phyloP scores from a whole-genome alignment of 495 filamentous ascomycete species.

The Cryomyces antarcticus region DNA sequence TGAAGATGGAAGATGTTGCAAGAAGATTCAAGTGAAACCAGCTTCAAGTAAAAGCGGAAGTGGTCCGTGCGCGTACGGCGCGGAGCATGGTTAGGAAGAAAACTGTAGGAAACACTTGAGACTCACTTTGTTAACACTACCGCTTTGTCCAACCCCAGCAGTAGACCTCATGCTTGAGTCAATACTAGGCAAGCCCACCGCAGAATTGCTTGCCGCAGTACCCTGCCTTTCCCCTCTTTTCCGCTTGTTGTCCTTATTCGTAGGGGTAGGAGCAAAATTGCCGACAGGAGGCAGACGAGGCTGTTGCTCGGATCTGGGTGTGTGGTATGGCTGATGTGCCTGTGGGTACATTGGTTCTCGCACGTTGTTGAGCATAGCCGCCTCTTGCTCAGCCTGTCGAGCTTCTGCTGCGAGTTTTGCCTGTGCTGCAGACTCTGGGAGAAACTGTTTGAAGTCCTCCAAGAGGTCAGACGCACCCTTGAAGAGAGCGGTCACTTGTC shows the following conservation, averaged over 20 bases:
- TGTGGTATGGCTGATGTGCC: conserved; percentile 18
- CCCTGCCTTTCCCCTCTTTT: conserved; percentile 28
- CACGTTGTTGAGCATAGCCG: conserved; percentile 37
- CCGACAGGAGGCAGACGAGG: conserved; percentile 62
- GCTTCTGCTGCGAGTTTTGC: conserved; percentile 54
- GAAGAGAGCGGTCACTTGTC: conserved; percentile 89
- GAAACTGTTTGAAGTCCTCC: conserved; percentile 97
- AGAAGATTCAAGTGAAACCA: no score
- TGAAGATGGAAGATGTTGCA: no score
- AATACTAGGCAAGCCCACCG: conserved; percentile 8
- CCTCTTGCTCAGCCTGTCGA: conserved; percentile 44
- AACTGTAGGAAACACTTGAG: not conserved
- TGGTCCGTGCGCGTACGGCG: no score
- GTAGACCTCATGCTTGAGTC: conserved; percentile 14
- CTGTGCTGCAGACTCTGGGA: conserved; percentile 89
- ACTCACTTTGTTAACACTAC: conserved; percentile 31
- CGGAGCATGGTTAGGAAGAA: not conserved
- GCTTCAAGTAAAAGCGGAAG: no score
- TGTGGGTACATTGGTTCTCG: conserved; percentile 27
- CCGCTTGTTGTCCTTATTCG: conserved; percentile 70
- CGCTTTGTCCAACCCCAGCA: conserved; percentile 15
- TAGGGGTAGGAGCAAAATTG: conserved; percentile 72
- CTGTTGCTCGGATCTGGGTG: conserved; percentile 13
- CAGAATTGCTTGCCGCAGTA: not conserved
- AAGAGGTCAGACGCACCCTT: conserved; percentile 85